Evolutionary conservation across 495 filamentous ascomycete genomes (phyloP), one percentile per base, ranked within the genome.

Genomic region (Penicillium soppii): DNA sequence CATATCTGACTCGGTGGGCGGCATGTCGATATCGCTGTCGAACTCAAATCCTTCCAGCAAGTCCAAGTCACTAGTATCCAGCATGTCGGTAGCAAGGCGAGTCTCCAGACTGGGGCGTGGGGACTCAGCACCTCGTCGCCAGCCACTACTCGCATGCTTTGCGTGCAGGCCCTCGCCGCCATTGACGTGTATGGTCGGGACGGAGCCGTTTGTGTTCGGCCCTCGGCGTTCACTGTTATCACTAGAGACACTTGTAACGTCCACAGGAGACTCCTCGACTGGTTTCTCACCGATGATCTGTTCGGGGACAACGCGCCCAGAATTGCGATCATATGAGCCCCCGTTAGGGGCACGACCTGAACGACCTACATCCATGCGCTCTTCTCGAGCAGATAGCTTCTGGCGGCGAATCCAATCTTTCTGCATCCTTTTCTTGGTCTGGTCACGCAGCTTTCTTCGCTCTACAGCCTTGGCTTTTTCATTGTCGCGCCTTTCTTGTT

Each of bases 401-500:
- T 78, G 77, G 40, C 73, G 71, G 19, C 71, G 67, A 41, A 79
- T 75, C 67, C 73, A 76, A 17, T 78, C 72, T 42, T 78, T 79
- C 56, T 84, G 78, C 19, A 80, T 70, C 52, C 69, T 62, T 41
- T 64, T 63, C 36, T 73, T 67, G 9, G 65, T 70, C 20, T 71
- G 65, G 2, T 73, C 70, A 2, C 69, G 73, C 12, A 73, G 66
- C 54, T 72, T 76, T 33, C 59, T 65, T 25, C 71, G 64, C 38
- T 75, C 72, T 0, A 58, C 67, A 1, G 72, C 76, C 51, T 74
- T 75, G 32, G 73, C 72, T 45, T 67, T 66, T 42, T 72, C 56
- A 27, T 78, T 70, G 5, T 67, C 60, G 22, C 66, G 57, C 65
- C 83, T 85, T 59, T 90, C 86, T 46, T 79, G 73, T n/a, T 84